phyloP scores from a whole-genome alignment of 768 basidiomycete species.

The Hypholoma sublateritium region DNA sequence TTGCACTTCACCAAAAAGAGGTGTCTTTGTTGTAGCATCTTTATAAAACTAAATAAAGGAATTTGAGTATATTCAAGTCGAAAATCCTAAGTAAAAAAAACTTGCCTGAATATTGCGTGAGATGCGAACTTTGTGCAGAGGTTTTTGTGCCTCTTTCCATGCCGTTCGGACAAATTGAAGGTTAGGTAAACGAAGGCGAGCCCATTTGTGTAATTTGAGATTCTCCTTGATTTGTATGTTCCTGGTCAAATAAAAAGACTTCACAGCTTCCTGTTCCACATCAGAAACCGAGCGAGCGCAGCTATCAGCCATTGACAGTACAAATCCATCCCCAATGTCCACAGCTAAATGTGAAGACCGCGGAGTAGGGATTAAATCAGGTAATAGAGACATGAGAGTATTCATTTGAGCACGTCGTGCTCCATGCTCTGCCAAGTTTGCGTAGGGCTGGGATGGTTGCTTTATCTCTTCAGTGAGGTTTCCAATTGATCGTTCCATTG shows the following conservation, averaged over 20 bases:
- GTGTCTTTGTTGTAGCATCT: not conserved
- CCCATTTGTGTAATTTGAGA: slow-evolving; percentile 3
- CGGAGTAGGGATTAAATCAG: slow-evolving; percentile 2
- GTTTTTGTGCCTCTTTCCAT: slow-evolving; percentile 9
- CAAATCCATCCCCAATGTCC: slow-evolving; percentile 6
- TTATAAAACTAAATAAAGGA: not conserved
- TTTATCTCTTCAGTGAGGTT: slow-evolving; percentile 23
- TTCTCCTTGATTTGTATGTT: not conserved
- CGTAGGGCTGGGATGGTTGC: slow-evolving; percentile 16
- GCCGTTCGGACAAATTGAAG: slow-evolving; percentile 10
- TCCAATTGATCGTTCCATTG: slow-evolving; percentile 32
- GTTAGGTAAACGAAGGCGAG: slow-evolving; percentile 7
- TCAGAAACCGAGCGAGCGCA: not conserved
- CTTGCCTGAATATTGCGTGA: slow-evolving; percentile 15
- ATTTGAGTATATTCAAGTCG: not conserved
- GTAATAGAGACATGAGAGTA: slow-evolving; percentile 7
- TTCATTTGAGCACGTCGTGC: slow-evolving; percentile 13
- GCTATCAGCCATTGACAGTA: not conserved
- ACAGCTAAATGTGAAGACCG: not conserved
- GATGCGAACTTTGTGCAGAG: not conserved
- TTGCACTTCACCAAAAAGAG: slow-evolving; percentile 14
- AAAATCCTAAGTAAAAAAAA: not conserved
- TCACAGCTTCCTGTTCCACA: not conserved
- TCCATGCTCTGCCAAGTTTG: slow-evolving; percentile 13
- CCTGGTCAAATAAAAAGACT: not conserved